Conservation (phyloP, 257 asterid species). For the Jaltomata sinuosa region DNA sequence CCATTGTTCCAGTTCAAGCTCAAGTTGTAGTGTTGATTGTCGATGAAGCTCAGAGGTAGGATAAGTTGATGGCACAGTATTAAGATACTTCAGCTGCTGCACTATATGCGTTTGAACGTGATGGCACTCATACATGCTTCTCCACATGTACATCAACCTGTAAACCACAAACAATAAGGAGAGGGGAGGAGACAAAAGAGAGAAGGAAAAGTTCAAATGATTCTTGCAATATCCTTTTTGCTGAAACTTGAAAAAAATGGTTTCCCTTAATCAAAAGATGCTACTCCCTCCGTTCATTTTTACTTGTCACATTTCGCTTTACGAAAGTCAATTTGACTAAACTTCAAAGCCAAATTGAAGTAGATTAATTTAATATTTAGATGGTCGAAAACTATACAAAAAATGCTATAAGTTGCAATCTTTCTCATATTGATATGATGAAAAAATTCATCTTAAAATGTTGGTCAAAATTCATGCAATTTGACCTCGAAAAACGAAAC, state of each 20-base stretch:
- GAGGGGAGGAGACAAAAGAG: not conserved
- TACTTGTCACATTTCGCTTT: too few species aligned
- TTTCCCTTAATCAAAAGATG: not conserved
- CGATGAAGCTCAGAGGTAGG: constrained; percentile 87
- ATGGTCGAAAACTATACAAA: too few species aligned
- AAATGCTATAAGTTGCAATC: too few species aligned
- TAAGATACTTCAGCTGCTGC: constrained; percentile 85
- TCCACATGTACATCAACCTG: constrained; percentile 91
- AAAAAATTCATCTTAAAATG: too few species aligned
- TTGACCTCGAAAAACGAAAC: too few species aligned
- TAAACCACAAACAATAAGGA: not conserved
- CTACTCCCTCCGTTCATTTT: not conserved
- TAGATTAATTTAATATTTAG: too few species aligned
- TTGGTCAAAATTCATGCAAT: too few species aligned
- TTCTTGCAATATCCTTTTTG: not conserved
- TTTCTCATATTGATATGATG: too few species aligned
- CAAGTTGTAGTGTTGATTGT: constrained; percentile 92
- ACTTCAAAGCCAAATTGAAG: too few species aligned
- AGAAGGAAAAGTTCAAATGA: not conserved
- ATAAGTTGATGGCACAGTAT: constrained; percentile 38
- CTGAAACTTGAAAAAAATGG: not conserved
- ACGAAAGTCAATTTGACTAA: too few species aligned
- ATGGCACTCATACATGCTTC: constrained; percentile 97
- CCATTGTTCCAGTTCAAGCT: constrained; percentile 97
- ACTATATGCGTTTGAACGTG: constrained; percentile 94